Base-by-base conservation (phyloP, 495 filamentous ascomycete genomes). In the Podospora tetraspora region DNA sequence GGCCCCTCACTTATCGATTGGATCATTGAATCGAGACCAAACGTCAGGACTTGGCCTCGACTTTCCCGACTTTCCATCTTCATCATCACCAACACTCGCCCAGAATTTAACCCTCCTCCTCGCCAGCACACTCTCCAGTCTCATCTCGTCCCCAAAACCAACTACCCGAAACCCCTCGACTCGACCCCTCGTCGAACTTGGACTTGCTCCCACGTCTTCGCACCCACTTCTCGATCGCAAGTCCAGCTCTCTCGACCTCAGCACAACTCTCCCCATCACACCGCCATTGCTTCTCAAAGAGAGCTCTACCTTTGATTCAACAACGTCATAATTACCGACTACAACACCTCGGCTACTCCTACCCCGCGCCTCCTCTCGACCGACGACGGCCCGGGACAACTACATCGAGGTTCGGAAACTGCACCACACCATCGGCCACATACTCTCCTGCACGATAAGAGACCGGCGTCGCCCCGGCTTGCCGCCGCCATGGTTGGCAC, bases 401-500 rank as follows among this genome's bases (percentile, higher is more conserved):
- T 8, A n/a, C 11, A n/a, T 3, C 37, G 16, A n/a, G 5, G 37
- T 19, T 52, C 8, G 43, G n/a, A 43, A 52, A 6, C 43, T n/a
- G 43, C 43, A 8, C 6, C 43, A 9, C 5, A 1, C 0, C 5
- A 16, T 2, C 16, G 37, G 5, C 13, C 16, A 7, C 37, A 52
- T 30, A 25, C 10, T 30, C 2, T 61, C 5, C 59, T 19, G 8
- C 3, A 6, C 12, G 37, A 57, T 57, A 24, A 24, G 21, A 66
- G 30, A 8, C 19, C 43, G 32, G 43, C 43, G 16, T 52, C 37
- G 19, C 37, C 11, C 21, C 8, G 56, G 16, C 52, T 5, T 12
- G n/a, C 62, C 22, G 61, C 32, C 61, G 22, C 21, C 21, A 63
- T 64, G 61, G 25, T 29, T 24, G 61, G 52, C 62, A 61, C 65